Evolutionary conservation across 805 yeast species (phyloP).

Genomic region (Wickerhamomyces strasburgensis): DNA sequence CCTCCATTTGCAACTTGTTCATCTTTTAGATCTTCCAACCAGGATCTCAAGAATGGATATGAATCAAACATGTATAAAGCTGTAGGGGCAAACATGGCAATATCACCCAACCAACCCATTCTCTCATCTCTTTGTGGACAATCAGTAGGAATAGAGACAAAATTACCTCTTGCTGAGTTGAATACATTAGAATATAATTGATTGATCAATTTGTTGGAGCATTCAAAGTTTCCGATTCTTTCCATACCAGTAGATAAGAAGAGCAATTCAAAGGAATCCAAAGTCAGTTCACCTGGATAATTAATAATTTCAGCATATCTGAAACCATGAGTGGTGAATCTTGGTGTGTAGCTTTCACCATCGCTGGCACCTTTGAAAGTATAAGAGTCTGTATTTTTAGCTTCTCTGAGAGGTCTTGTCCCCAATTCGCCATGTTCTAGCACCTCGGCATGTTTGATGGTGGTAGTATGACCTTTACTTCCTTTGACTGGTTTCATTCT

Average conservation of each 20-base stretch:
- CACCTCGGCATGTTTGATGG: constrained; percentile 15
- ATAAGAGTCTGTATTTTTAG: constrained; percentile 10
- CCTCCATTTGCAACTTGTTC: constrained; percentile 17
- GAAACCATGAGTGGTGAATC: constrained; percentile 16
- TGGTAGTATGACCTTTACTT: constrained; percentile 7
- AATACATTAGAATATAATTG: constrained; percentile 12
- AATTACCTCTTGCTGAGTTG: constrained; percentile 18
- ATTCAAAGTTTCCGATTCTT: constrained; percentile 9
- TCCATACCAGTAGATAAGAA: constrained; percentile 12
- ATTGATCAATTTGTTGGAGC: constrained; percentile 11
- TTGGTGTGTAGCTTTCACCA: constrained; percentile 14
- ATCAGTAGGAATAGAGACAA: constrained; percentile 14
- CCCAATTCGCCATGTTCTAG: constrained; percentile 15
- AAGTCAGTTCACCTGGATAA: constrained; percentile 13
- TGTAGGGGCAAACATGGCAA: constrained; percentile 19
- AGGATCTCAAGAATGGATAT: constrained; percentile 16
- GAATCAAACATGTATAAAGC: constrained; percentile 16
- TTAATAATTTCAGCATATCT: constrained; percentile 14
- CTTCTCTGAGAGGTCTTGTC: constrained; percentile 12
- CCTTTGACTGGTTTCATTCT: constrained; percentile 12
- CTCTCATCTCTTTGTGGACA: constrained; percentile 22
- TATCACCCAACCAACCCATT: constrained; percentile 22
- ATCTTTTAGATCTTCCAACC: constrained; percentile 15
- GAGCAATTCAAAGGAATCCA: constrained; percentile 9
- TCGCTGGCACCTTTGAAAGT: constrained; percentile 11